Evolutionary conservation across 371 early-diverging fungal genomes (phyloP), one percentile per base, ranked within the genome.

Genomic region (Apophysomyces elegans): DNA sequence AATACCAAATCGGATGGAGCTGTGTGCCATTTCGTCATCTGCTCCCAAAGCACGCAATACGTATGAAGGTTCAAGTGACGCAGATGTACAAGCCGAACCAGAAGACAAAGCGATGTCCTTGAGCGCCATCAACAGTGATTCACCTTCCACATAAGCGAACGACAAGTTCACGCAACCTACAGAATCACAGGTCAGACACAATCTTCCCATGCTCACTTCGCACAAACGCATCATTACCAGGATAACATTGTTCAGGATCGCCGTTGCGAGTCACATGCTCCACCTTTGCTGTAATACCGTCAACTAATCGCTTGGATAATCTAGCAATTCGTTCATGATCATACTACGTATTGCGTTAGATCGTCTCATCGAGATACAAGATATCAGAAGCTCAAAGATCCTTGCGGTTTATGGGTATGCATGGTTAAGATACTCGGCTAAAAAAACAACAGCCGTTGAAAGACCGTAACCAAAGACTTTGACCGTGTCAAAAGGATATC

Each of bases 111-210:
- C 99, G 73, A 99, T 93, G 63, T 98, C 95, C 78, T 99, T 99
- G 18, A 99, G 86, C 0, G 98, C 98, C 99, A 99, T 99, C 61
- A 99, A 79, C 46, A 99, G 88, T 1, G 98, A 97, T 83, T 99
- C 99, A 62, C 99, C 99, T 84, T 99, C 99, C 21, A 99, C 97
- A 81, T 97, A 99, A 4, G 98, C 93, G 76, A 99, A 99, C n/a
- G 98, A 98, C 58, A 99, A 82, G 76, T 99, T 99, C 66, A 99
- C 92, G 78, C 99, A 99, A 37, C 98, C 78, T 76, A 58, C 6
- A 39, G 32, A 21, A 21, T 11, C 6, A 14, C 7, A 21, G 3
- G 54, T 57, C 12, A 37, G 64, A 21, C 2, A 43, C 7, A 11
- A 32, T 38, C 26, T 21, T 21, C 16, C 21, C 45, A 4, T 36